Evolutionary conservation across 139 green algal genomes (phyloP).

Genomic region (Chlorella vulgaris): DNA sequence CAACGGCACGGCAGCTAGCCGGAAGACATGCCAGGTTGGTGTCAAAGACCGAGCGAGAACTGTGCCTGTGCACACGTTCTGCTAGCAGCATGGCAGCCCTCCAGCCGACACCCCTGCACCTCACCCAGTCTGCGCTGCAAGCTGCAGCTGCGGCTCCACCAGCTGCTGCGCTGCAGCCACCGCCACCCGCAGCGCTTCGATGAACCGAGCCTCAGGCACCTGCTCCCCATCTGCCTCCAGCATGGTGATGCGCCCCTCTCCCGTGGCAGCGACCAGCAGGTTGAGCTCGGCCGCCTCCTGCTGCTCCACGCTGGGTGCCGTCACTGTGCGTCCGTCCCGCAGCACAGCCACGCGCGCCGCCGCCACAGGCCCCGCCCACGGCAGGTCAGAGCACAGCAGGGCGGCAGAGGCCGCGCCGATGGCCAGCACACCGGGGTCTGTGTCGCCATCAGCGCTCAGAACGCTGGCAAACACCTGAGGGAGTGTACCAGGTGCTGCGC

Average conservation of each 20-base stretch:
- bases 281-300: constrained; percentile 35
- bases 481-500: not conserved
- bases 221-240: constrained; percentile 62
- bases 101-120: no score
- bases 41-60: no score
- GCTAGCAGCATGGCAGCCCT: no score
- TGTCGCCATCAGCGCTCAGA: constrained; percentile 56
- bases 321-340: constrained; percentile 23
- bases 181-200: constrained; percentile 37
- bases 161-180: constrained; percentile 18
- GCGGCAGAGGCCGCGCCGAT: constrained; percentile 82
- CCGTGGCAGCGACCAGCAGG: constrained; percentile 66
- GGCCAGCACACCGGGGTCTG: constrained; percentile 67
- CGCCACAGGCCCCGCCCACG: constrained; percentile 74
- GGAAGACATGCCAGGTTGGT: no score
- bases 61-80: no score
- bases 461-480: constrained; percentile 55
- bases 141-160: constrained; percentile 39
- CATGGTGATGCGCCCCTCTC: constrained; percentile 50
- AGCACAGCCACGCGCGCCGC: constrained; percentile 48
- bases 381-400: constrained; percentile 63
- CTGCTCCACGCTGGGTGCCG: constrained; percentile 15
- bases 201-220: constrained; percentile 38
- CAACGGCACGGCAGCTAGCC: no score
- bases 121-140: constrained; percentile 30